Evolutionary conservation across 2,329 filamentous ascomycete genomes (phyloP).

Genomic region (Huntiella decipiens): DNA sequence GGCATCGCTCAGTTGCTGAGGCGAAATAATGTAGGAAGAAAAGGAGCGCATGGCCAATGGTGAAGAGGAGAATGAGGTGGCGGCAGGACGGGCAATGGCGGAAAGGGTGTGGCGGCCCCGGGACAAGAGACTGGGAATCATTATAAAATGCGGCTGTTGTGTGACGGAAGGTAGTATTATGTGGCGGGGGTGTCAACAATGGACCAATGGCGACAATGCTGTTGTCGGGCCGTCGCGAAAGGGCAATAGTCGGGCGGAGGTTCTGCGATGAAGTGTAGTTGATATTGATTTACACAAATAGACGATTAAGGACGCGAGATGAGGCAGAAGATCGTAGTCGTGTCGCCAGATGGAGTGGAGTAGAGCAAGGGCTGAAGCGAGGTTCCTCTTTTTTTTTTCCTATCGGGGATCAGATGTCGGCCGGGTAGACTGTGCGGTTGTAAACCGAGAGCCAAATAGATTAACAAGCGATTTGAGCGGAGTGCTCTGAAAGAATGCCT

Average conservation of each 20-base stretch:
- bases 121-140: conserved; percentile 6
- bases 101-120: conserved; percentile 6
- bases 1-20: conserved; percentile 61
- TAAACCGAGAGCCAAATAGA: too few species aligned
- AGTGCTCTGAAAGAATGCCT: too few species aligned
- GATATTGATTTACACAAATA: too few species aligned
- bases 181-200: neutral
- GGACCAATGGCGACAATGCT: neutral
- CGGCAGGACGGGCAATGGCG: conserved; percentile 12
- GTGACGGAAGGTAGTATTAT: neutral
- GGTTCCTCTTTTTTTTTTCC: neutral
- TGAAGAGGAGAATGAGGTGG: conserved; percentile 3
- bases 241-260: neutral
- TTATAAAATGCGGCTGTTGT: neutral
- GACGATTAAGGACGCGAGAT: too few species aligned
- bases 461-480: too few species aligned
- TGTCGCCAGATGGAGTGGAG: neutral
- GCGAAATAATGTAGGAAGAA: conserved; percentile 71
- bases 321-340: too few species aligned
- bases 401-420: neutral
- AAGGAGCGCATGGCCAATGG: conserved; percentile 23
- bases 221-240: neutral
- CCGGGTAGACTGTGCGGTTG: too few species aligned
- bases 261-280: neutral
- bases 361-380: neutral